Conservation (phyloP, 2,329 filamentous ascomycete genomes). For the Alternaria gaisen region DNA sequence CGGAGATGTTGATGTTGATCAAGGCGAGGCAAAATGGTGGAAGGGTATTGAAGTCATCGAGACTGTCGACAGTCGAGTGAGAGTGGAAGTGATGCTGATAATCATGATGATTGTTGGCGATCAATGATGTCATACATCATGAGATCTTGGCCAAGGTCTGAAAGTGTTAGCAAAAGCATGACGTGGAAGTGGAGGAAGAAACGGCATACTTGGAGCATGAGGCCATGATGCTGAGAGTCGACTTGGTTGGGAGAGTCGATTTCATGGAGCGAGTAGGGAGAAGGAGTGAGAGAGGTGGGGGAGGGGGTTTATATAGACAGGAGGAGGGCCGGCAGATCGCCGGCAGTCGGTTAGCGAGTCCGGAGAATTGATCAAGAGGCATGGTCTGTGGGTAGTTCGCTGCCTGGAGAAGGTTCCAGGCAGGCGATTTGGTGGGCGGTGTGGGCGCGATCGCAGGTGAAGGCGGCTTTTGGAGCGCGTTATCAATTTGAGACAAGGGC, state of each 20-base stretch:
- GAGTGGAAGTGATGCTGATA: neutral
- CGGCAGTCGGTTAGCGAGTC: neutral
- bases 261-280: neutral
- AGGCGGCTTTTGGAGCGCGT: no score
- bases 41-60: neutral
- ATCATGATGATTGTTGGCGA: neutral
- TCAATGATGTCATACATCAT: constrained; percentile 5
- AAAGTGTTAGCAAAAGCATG: neutral
- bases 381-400: neutral
- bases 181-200: neutral
- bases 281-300: neutral
- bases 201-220: neutral
- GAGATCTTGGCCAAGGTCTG: constrained; percentile 5
- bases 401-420: neutral
- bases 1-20: neutral
- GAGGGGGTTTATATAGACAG: constrained; percentile 5
- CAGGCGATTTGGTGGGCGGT: no score
- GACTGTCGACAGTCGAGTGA: neutral
- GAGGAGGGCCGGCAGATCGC: constrained; percentile 1
- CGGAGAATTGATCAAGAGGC: neutral
- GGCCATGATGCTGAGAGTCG: neutral
- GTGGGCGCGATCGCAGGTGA: no score
- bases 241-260: neutral
- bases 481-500: no score
- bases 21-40: neutral